A percentile compares a stretch with the other conserved stretches of the same genome.
Conservation (phyloP, 768 basidiomycete genomes). For the Agaricus blazei region DNA sequence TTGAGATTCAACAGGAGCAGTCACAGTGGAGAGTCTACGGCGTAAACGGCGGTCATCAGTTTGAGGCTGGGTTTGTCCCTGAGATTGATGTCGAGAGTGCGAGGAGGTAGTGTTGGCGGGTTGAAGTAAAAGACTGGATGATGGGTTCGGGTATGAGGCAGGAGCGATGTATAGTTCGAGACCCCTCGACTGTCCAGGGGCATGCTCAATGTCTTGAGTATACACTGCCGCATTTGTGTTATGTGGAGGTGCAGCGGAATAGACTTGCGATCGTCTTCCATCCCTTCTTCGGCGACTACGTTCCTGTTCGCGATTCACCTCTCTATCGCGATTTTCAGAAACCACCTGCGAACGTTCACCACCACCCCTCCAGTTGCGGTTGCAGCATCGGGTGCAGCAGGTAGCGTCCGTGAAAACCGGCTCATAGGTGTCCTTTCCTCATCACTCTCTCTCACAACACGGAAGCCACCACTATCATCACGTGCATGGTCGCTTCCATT, state of each 20-base stretch:
- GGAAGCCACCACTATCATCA: neutral
- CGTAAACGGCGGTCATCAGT: neutral
- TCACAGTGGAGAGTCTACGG: constrained; percentile 2
- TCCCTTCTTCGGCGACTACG: constrained; percentile 7
- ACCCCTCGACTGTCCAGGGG: neutral
- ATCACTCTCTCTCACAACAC: constrained; percentile 8
- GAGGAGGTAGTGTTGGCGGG: neutral
- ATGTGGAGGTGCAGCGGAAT: neutral
- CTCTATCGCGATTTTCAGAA: neutral
- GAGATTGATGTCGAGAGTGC: constrained; percentile 7
- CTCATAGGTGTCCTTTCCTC: constrained; percentile 10
- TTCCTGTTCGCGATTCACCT: neutral
- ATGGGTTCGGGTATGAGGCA: neutral
- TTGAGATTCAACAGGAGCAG: neutral
- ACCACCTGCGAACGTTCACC: neutral
- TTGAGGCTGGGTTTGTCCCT: constrained; percentile 1
- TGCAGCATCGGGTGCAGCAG: neutral
- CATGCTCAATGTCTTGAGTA: constrained; percentile 8
- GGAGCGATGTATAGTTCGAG: neutral
- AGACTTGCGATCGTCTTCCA: constrained; percentile 2
- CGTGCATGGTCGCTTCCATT: neutral
- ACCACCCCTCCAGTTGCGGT: neutral
- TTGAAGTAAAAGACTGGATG: neutral
- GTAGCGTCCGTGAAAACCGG: constrained; percentile 3
- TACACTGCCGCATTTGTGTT: constrained; percentile 6